Conservation (phyloP, 805 yeast species). For the Torulaspora quercuum region DNA sequence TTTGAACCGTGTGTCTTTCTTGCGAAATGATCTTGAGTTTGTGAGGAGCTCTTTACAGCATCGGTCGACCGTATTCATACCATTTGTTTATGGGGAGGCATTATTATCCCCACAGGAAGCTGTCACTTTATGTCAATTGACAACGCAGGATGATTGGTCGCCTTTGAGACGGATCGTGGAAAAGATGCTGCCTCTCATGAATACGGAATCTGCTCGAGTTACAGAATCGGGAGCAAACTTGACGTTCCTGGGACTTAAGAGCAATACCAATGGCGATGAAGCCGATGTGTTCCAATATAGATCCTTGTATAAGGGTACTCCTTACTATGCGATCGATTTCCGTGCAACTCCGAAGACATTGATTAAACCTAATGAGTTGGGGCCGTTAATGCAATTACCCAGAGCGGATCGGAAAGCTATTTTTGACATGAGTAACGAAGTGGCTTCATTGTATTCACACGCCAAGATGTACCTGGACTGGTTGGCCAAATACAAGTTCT, state of each 20-base stretch:
- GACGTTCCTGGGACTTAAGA: constrained; percentile 27
- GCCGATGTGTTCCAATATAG: constrained; percentile 42
- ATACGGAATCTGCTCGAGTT: constrained; percentile 17
- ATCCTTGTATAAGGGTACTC: constrained; percentile 53
- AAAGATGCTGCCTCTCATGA: constrained; percentile 11
- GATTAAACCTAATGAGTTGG: constrained; percentile 10
- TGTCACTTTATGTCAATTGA: constrained; percentile 12
- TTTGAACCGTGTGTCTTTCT: constrained; percentile 55
- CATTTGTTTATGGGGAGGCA: constrained; percentile 36
- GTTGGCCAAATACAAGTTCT: constrained; percentile 66
- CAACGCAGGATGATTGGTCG: constrained; percentile 8
- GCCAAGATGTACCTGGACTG: constrained; percentile 84
- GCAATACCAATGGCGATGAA: constrained; percentile 3
- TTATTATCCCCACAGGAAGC: constrained; percentile 11
- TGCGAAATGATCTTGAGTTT: constrained; percentile 50
- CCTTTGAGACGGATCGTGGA: constrained; percentile 8
- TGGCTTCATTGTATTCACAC: constrained; percentile 72
- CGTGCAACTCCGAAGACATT: constrained; percentile 10
- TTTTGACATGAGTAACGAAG: constrained; percentile 33
- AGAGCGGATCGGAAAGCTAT: constrained; percentile 10
- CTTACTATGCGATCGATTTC: constrained; percentile 62
- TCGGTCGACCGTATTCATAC: constrained; percentile 43
- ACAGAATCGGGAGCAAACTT: constrained; percentile 21
- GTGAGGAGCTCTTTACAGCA: constrained; percentile 43
- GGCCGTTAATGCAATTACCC: constrained; percentile 8